Conservation (phyloP, 2,329 filamentous ascomycete species). For the Alternaria postmessia region DNA sequence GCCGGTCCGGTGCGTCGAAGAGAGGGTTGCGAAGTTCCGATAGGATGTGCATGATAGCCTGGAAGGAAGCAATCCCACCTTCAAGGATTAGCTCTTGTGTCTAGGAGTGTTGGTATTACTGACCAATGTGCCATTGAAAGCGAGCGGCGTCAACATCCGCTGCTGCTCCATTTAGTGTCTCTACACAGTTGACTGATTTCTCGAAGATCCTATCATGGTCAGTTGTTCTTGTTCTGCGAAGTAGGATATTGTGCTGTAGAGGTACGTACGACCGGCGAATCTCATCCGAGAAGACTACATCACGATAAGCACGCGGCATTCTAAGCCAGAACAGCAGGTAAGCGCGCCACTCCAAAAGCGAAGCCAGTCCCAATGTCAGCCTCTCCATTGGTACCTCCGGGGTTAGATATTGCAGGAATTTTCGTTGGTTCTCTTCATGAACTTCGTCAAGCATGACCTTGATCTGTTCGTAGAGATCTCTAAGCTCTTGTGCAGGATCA, state of each 20-base stretch:
- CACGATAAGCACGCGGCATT: conserved; percentile 49
- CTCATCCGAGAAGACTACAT: conserved; percentile 46
- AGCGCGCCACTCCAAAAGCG: conserved; percentile 48
- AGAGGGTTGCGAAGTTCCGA: conserved; percentile 50
- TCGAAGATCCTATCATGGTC: conserved; percentile 44
- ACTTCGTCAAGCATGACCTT: conserved; percentile 48
- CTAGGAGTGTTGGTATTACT: background rate
- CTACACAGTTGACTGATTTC: conserved; percentile 50
- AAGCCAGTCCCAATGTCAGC: conserved; percentile 41
- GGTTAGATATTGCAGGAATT: conserved; percentile 44
- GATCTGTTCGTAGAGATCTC: conserved; percentile 46
- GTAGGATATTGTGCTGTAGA: background rate
- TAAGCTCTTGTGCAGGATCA: conserved; percentile 46
- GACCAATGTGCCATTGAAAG: conserved; percentile 52
- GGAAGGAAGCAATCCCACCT: conserved; percentile 47
- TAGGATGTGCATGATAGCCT: conserved; percentile 51
- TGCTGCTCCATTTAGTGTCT: conserved; percentile 46
- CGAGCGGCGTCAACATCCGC: conserved; percentile 47
- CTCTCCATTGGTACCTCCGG: conserved; percentile 44
- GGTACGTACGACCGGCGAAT: conserved; percentile 45
- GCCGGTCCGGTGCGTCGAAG: conserved; percentile 46
- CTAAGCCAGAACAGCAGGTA: conserved; percentile 52
- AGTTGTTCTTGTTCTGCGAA: background rate
- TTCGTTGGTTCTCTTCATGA: conserved; percentile 43
- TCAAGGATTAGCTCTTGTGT: conserved; percentile 14